These are phyloP conservation scores for Globisporangium irregulare DNA, from an alignment of 352 stramenopile genomes.

Conservation along the genomic window DNA sequence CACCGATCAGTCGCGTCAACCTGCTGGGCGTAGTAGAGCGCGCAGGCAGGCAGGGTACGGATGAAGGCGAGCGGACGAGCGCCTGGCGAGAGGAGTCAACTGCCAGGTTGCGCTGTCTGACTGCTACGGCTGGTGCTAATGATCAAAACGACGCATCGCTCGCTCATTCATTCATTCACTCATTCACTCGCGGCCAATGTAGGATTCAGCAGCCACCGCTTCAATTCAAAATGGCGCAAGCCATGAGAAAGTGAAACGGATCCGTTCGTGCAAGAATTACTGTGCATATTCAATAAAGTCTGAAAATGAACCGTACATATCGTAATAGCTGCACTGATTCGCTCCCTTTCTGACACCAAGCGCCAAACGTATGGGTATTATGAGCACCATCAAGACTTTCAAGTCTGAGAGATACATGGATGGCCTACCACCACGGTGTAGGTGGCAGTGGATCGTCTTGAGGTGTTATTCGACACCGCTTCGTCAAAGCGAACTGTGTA, in stretches of 20 bases:
- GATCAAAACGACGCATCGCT: neutral
- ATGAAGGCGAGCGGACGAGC: too few relatives aligned
- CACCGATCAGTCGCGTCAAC: neutral
- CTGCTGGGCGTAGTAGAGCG: neutral
- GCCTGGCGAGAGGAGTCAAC: neutral
- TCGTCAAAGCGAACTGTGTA: slow-evolving; percentile 99
- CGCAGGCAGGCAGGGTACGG: too few relatives aligned
- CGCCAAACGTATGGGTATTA: too few relatives aligned
- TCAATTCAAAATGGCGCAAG: neutral
- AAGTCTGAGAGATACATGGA: too few relatives aligned
- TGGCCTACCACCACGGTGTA: slow-evolving; percentile 19
- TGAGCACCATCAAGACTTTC: too few relatives aligned
- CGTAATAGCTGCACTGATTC: too few relatives aligned
- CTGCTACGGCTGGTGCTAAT: neutral
- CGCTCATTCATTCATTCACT: neutral
- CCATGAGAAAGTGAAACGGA: neutral
- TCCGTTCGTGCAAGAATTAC: too few relatives aligned
- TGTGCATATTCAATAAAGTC: too few relatives aligned
- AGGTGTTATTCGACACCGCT: slow-evolving; percentile 89
- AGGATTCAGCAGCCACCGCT: neutral
- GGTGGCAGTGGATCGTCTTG: slow-evolving; percentile 79
- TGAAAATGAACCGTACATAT: too few relatives aligned
- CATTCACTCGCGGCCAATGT: neutral
- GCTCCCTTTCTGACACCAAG: neutral
- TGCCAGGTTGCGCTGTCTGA: neutral